Evolutionary conservation across 1,284 basidiomycete species (phyloP).

Genomic region (Leccinum griseonigrum): DNA sequence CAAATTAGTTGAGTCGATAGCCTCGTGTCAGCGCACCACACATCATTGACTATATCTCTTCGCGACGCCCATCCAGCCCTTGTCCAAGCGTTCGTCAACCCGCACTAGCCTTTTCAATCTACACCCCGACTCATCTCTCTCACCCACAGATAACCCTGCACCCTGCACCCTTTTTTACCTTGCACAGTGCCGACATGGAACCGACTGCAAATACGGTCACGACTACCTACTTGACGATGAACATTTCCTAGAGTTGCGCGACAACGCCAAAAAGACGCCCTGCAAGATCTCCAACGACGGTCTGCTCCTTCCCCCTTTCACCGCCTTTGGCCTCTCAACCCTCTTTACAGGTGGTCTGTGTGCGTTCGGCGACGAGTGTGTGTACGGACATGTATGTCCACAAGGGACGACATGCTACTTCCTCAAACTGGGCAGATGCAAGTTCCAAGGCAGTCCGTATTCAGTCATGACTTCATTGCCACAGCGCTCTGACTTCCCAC

Average conservation of each 20-base stretch:
- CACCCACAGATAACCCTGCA: constrained; percentile 47
- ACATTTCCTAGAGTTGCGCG: constrained; percentile 47
- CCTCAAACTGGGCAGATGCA: constrained; percentile 53
- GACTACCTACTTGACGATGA: constrained; percentile 54
- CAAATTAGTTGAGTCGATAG: constrained; percentile 45
- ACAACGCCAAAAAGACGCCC: constrained; percentile 57
- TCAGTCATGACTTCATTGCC: constrained; percentile 13
- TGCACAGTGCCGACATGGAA: constrained; percentile 51
- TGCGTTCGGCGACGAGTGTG: constrained; percentile 55
- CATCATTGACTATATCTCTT: not conserved
- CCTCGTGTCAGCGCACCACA: constrained; percentile 6
- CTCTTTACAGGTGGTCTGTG: constrained; percentile 46
- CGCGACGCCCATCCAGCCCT: constrained; percentile 35
- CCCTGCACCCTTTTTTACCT: constrained; percentile 65
- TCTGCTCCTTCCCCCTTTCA: constrained; percentile 16
- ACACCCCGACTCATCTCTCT: constrained; percentile 6
- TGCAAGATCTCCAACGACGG: constrained; percentile 57
- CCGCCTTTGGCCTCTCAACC: constrained; percentile 5
- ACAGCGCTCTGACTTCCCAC: constrained; percentile 15
- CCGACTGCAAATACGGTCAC: constrained; percentile 55
- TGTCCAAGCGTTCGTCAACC: constrained; percentile 53
- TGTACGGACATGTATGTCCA: constrained; percentile 60
- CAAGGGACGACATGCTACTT: constrained; percentile 47
- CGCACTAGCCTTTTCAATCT: constrained; percentile 7
- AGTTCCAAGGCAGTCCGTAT: constrained; percentile 53